Evolutionary conservation across 768 basidiomycete species (phyloP).

Genomic region (Tulasnella calospora): DNA sequence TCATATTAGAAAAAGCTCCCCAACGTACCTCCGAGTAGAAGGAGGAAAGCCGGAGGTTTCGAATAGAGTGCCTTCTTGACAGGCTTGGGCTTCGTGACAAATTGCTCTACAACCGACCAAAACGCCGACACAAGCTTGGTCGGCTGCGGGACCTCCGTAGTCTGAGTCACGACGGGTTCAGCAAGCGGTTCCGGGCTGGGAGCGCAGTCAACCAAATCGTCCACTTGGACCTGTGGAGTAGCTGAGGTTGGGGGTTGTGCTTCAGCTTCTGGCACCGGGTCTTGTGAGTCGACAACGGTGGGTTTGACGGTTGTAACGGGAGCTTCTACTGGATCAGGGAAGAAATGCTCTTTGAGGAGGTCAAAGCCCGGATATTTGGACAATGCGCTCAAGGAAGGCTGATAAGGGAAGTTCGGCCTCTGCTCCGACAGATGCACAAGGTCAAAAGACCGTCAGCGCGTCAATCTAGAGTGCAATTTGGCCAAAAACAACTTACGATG

Average conservation of each 20-base stretch:
- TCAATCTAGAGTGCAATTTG: not conserved
- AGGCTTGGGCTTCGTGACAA: not conserved
- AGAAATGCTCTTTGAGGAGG: conserved; percentile 48
- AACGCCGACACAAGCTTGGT: not conserved
- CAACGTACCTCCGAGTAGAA: conserved; percentile 51
- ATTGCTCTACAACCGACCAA: not conserved
- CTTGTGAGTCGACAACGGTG: conserved; percentile 29
- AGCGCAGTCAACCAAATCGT: not conserved
- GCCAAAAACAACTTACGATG: conserved; percentile 34
- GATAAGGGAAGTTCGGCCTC: conserved; percentile 69
- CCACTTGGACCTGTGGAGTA: not conserved
- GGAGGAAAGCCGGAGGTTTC: conserved; percentile 51
- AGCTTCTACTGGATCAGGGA: conserved; percentile 11
- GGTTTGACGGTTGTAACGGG: not conserved
- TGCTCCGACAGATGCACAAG: not conserved
- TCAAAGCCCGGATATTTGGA: conserved; percentile 56
- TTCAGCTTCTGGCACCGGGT: conserved; percentile 37
- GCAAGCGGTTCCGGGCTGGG: not conserved
- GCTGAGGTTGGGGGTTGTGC: not conserved
- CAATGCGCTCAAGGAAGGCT: conserved; percentile 47
- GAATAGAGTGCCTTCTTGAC: not conserved
- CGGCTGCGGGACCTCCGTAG: not conserved
- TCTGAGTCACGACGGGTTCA: not conserved
- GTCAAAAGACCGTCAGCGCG: not conserved
- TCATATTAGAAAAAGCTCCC: no score